phyloP scores from a whole-genome alignment of 805 yeast genomes.

The Lipomyces mesembrius region DNA sequence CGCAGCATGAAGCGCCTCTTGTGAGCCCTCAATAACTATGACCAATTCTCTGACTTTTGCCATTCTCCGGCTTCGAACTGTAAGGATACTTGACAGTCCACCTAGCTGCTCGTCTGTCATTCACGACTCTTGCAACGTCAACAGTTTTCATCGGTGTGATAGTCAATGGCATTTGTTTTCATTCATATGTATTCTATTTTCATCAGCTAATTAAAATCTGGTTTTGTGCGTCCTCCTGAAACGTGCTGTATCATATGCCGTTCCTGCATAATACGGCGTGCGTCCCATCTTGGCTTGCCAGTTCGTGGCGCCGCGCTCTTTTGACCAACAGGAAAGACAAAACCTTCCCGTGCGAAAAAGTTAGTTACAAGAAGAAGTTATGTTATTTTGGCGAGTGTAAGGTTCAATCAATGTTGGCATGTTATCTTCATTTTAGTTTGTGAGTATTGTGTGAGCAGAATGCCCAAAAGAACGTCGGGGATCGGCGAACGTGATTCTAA shows the following conservation, averaged over 20 bases:
- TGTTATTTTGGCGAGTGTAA: no score
- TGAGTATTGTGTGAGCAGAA: neutral
- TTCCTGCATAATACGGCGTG: neutral
- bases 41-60: neutral
- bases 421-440: neutral
- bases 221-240: neutral
- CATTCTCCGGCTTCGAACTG: neutral
- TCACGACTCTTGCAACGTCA: neutral
- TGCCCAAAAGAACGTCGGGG: neutral
- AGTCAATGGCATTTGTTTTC: neutral
- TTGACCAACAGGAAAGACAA: neutral
- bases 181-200: neutral
- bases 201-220: neutral
- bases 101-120: neutral
- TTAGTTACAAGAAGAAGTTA: no score
- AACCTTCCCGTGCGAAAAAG: neutral
- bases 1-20: neutral
- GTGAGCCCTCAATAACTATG: neutral
- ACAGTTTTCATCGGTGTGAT: neutral
- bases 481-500: neutral
- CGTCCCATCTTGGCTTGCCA: neutral
- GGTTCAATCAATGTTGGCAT: no score
- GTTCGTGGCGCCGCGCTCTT: neutral
- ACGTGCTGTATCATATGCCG: neutral
- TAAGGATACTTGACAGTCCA: neutral